phyloP scores from a whole-genome alignment of 352 stramenopile species.

The Pythium biforme region DNA sequence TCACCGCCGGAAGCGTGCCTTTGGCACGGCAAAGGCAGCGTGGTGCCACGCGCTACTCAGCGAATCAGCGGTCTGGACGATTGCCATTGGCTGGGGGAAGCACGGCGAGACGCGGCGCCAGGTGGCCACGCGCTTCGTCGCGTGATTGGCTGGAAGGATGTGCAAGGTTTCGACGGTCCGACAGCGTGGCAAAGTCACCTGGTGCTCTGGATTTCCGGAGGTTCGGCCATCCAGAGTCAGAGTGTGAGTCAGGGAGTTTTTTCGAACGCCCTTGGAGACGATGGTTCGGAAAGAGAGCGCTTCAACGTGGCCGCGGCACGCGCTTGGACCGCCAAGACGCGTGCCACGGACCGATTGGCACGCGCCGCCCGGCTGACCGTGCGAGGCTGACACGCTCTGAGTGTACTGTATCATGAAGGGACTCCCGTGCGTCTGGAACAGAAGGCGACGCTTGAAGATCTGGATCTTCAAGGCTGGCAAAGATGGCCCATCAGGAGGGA shows the following conservation, averaged over 20 bases:
- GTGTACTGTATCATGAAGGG: background rate
- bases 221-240: background rate
- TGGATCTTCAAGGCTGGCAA: background rate
- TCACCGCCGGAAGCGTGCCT: constrained; percentile 24
- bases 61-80: constrained; percentile 4
- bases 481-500: background rate
- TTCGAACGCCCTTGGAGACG: background rate
- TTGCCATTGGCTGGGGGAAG: constrained; percentile 9
- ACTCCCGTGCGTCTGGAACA: background rate
- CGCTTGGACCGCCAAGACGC: background rate
- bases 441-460: constrained; percentile 10
- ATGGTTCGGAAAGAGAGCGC: background rate
- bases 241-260: constrained; percentile 1
- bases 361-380: background rate
- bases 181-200: background rate
- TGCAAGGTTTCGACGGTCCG: constrained; percentile 8
- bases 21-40: background rate
- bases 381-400: background rate
- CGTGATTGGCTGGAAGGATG: constrained; percentile 16
- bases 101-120: background rate
- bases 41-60: background rate
- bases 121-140: background rate
- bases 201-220: constrained; percentile 7
- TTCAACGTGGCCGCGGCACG: constrained; percentile 16
- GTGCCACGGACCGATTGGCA: constrained; percentile 12